Evolutionary conservation across 2,329 filamentous ascomycete genomes (phyloP).

Genomic region (Diplocarpon rosae): DNA sequence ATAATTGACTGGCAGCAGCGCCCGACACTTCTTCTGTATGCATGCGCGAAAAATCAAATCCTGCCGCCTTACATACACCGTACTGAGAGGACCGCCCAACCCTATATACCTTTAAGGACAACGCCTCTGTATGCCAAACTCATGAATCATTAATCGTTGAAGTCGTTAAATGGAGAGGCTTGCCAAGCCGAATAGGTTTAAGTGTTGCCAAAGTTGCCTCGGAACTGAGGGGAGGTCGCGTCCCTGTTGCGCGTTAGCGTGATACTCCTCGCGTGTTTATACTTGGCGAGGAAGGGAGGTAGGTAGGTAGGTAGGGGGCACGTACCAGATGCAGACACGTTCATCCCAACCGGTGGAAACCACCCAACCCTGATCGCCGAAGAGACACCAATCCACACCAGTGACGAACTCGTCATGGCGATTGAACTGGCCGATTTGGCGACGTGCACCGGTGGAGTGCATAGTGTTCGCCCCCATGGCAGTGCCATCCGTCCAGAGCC

Average conservation of each 20-base stretch:
- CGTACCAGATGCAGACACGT: constrained; percentile 78
- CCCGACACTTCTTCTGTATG: no score
- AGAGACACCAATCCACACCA: constrained; percentile 95
- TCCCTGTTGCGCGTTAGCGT: neutral
- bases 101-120: no score
- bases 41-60: no score
- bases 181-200: neutral
- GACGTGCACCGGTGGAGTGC: constrained; percentile 8
- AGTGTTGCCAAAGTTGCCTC: constrained; percentile 4
- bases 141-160: no score
- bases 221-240: neutral
- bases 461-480: constrained; percentile 32
- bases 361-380: constrained; percentile 91
- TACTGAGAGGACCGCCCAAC: no score
- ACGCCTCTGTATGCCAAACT: no score
- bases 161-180: no score
- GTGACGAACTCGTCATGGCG: constrained; percentile 92
- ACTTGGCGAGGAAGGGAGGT: no score
- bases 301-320: neutral
- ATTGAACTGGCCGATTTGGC: constrained; percentile 61
- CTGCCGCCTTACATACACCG: no score
- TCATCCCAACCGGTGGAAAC: constrained; percentile 94
- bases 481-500: constrained; percentile 76
- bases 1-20: no score
- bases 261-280: neutral